A percentile compares a stretch with the other conserved stretches of the same genome.
Evolutionary conservation across 1,284 basidiomycete genomes (phyloP).

Genomic region (Papiliotrema laurentii): DNA sequence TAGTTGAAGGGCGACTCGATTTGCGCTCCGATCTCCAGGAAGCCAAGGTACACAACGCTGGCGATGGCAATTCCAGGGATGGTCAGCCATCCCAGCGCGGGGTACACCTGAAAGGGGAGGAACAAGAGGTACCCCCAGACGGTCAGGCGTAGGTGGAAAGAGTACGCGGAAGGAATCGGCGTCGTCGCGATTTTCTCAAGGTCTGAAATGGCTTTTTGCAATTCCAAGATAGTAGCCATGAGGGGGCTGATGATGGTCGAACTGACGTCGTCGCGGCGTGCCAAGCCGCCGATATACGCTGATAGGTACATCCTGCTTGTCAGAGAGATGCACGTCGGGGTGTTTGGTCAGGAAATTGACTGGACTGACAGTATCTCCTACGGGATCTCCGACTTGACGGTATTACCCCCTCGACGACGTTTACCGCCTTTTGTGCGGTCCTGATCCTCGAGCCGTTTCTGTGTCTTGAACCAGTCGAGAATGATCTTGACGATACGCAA

Average conservation of each 20-base stretch:
- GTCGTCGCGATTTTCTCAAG: slow-evolving; percentile 34
- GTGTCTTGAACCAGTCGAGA: slow-evolving; percentile 22
- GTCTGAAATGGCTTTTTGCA: slow-evolving; percentile 29
- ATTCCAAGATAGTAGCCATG: slow-evolving; percentile 19
- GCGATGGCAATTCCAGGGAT: slow-evolving; percentile 29
- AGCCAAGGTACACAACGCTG: slow-evolving; percentile 25
- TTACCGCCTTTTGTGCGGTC: slow-evolving; percentile 29
- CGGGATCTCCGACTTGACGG: slow-evolving; percentile 24
- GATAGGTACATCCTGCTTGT: slow-evolving; percentile 27
- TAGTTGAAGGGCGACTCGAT: slow-evolving; percentile 37
- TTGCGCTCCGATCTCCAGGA: slow-evolving; percentile 26
- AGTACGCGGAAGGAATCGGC: slow-evolving; percentile 30
- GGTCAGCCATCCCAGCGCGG: slow-evolving; percentile 22
- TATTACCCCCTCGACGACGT: slow-evolving; percentile 13
- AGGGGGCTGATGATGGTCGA: slow-evolving; percentile 15
- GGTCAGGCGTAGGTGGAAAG: slow-evolving; percentile 29
- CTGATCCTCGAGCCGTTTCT: slow-evolving; percentile 16
- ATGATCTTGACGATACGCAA: slow-evolving; percentile 27
- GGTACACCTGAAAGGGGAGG: slow-evolving; percentile 32
- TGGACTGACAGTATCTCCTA: slow-evolving; percentile 30
- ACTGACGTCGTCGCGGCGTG: slow-evolving; percentile 14
- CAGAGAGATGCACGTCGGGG: not conserved
- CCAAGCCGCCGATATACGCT: slow-evolving; percentile 21
- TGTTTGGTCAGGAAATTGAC: not conserved
- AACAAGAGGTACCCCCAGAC: slow-evolving; percentile 32